Percentiles rank a stretch among this genome's conserved stretches.
Conservation (phyloP, 306 rosid species). For the Vicia sativa region DNA sequence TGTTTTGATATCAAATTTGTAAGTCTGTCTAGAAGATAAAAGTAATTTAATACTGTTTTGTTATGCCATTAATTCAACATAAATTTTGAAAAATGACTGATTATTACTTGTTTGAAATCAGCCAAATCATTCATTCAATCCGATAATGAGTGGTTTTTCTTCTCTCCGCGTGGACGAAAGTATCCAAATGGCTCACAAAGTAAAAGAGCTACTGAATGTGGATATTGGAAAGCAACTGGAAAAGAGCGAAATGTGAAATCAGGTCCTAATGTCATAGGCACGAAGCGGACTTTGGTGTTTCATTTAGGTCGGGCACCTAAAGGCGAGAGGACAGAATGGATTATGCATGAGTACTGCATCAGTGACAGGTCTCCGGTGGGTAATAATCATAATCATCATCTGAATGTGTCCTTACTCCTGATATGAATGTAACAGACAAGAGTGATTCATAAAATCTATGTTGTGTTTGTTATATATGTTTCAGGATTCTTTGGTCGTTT, state of each 20-base stretch:
- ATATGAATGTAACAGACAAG: neutral
- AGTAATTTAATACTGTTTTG: neutral
- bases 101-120: constrained; percentile 48
- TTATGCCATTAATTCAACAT: neutral
- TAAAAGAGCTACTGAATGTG: constrained; percentile 82
- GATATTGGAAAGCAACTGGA: constrained; percentile 98
- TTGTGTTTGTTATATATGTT: constrained; percentile 2
- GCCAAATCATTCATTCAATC: constrained; percentile 74
- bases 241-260: constrained; percentile 90
- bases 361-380: constrained; percentile 74
- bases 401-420: neutral
- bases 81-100: constrained; percentile 21
- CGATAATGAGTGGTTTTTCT: constrained; percentile 94
- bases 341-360: constrained; percentile 88
- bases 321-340: constrained; percentile 97
- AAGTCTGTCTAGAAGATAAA: neutral
- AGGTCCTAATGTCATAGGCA: constrained; percentile 66
- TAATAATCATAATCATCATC: constrained; percentile 26
- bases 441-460: constrained; percentile 6
- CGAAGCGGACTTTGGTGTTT: constrained; percentile 90
- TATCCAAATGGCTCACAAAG: constrained; percentile 95
- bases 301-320: constrained; percentile 93
- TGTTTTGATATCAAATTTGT: neutral
- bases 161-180: constrained; percentile 91
- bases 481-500: constrained; percentile 84